These are phyloP conservation scores for Ampelomyces quisqualis DNA, from an alignment of 2,329 filamentous ascomycete species.

Conservation along the genomic window DNA sequence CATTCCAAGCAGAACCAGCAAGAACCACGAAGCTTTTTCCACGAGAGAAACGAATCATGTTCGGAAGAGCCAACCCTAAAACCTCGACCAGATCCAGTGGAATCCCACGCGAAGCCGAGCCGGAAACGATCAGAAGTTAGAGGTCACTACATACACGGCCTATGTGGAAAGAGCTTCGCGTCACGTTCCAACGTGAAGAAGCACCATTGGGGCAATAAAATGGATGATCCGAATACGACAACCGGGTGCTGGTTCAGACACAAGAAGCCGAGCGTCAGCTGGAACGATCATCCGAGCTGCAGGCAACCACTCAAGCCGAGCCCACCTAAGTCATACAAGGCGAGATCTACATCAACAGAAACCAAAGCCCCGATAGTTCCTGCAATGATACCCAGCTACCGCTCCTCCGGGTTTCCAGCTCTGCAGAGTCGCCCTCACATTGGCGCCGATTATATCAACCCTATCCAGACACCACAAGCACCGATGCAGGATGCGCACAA, in stretches of 20 bases:
- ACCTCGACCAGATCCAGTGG: neutral
- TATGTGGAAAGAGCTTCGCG: slow-evolving; percentile 34
- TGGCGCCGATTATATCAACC: too few relatives aligned
- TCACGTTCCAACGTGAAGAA: slow-evolving; percentile 33
- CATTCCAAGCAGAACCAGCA: neutral
- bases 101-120: neutral
- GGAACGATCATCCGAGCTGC: slow-evolving; percentile 38
- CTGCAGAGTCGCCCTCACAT: too few relatives aligned
- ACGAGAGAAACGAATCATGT: too few relatives aligned
- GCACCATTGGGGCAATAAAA: slow-evolving; percentile 36
- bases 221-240: slow-evolving; percentile 23
- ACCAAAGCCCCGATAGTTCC: slow-evolving; percentile 12
- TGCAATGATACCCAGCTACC: slow-evolving; percentile 10
- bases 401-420: too few relatives aligned
- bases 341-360: neutral
- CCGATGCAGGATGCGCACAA: too few relatives aligned
- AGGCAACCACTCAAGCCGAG: slow-evolving; percentile 5
- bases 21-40: too few relatives aligned
- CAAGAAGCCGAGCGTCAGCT: slow-evolving; percentile 29
- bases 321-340: neutral
- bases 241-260: slow-evolving; percentile 39
- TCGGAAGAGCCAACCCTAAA: too few relatives aligned
- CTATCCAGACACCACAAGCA: too few relatives aligned
- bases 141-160: slow-evolving; percentile 24
- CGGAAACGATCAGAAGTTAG: neutral